Base-by-base conservation (phyloP, 2,329 filamentous ascomycete genomes). In the Ophiostoma ulmi region DNA sequence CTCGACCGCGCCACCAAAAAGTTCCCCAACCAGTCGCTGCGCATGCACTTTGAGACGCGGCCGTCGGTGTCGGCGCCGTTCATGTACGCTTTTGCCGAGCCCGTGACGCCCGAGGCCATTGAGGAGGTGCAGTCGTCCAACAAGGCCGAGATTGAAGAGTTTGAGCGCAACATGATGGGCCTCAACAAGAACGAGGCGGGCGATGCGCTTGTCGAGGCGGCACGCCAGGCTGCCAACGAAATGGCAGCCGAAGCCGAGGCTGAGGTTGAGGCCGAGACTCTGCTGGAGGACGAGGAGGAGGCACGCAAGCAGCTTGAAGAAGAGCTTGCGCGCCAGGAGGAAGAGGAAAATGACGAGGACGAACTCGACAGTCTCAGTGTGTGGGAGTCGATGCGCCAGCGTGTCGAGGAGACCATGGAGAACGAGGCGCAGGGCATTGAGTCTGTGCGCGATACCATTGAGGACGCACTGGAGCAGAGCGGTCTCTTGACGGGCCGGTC, bases 71-170 rank as follows among this genome's bases (percentile, higher is more conserved):
- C 72, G 11, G 79, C 83, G 3, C 86, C 90, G 0, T 88, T 90
- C 75, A 94, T 97, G 87, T 94, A 97, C 77, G 88, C 98, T 69
- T 97, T 97, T 77, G 94, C 90, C 17, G 91, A 97, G 78, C 94
- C 95, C 3, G 89, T 98, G 69, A 86, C 86, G 0, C 86, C 91
- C 5, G 85, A 89, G 5, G 84, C 92, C 69, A 92, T 96, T 73
- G 82, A 90, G 22, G 79, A 80, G 14, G 91, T 95, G n/a, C 94
- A 98, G 78, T 86, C 83, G 31, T 84, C 84, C 17, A 88, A 87
- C 71, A 87, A 87, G 73, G 86, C 83, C 22, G 85, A 87, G 44
- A 85, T 93, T 31, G 88, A 90, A 67, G 86, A 86, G 14, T 92
- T 92, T 74, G 90, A 96, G 78, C 83, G 83, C 55, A 80, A 83